Evolutionary conservation across 768 basidiomycete genomes (phyloP).

Genomic region (Hericium coralloides): DNA sequence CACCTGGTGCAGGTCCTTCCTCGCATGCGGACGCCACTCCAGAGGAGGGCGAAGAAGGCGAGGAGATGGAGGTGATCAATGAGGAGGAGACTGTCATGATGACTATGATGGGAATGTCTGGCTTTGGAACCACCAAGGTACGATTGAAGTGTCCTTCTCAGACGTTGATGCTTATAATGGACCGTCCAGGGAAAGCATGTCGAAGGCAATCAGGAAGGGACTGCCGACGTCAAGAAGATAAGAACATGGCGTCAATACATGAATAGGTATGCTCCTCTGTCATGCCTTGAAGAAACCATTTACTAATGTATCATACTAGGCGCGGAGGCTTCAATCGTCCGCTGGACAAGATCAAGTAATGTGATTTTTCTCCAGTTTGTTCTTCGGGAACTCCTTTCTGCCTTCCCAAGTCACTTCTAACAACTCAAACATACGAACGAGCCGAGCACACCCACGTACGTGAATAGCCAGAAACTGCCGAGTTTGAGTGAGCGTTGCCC

Average conservation of each 20-base stretch:
- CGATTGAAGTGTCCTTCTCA: not conserved
- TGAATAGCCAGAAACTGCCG: too few relatives aligned
- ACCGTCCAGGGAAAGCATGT: conserved; percentile 63
- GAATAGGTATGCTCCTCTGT: conserved; percentile 57
- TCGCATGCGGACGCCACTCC: not conserved
- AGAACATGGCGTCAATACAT: conserved; percentile 98
- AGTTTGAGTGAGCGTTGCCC: too few relatives aligned
- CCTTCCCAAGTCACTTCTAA: too few relatives aligned
- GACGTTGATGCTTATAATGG: conserved; percentile 5
- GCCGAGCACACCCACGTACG: too few relatives aligned
- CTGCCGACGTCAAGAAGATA: conserved; percentile 61
- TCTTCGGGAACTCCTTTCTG: not conserved
- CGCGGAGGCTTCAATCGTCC: conserved; percentile 90
- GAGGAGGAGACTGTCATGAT: conserved; percentile 78
- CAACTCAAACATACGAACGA: too few relatives aligned
- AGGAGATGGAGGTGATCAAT: conserved; percentile 41
- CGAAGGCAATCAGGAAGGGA: conserved; percentile 73
- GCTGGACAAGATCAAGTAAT: conserved; percentile 88
- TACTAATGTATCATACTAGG: conserved; percentile 24
- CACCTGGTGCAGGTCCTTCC: not conserved
- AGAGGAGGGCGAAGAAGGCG: conserved; percentile 43
- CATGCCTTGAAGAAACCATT: conserved; percentile 9
- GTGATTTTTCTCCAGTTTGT: not conserved
- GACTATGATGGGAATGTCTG: conserved; percentile 81
- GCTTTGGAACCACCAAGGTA: conserved; percentile 90